Evolutionary conservation across 441 rosid species (phyloP).

Genomic region (Manihot esculenta): DNA sequence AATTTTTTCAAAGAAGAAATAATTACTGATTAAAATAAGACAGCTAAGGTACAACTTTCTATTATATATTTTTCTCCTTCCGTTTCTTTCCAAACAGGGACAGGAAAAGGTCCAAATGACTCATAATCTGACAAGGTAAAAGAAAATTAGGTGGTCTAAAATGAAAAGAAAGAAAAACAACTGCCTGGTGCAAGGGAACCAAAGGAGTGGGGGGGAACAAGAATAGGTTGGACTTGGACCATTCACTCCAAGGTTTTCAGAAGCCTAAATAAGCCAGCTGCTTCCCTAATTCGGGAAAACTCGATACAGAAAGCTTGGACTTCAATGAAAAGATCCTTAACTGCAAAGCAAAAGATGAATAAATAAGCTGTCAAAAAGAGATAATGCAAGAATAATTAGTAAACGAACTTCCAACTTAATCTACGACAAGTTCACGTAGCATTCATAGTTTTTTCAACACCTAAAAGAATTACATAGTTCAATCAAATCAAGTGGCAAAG

Average conservation of each 20-base stretch:
- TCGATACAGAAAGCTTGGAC: slow-evolving; percentile 98
- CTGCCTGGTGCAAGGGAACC: background rate
- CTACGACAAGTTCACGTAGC: background rate
- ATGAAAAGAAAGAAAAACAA: background rate
- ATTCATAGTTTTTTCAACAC: background rate
- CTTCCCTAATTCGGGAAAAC: slow-evolving; percentile 91
- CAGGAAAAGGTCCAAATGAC: background rate
- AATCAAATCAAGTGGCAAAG: background rate
- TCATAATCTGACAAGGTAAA: background rate
- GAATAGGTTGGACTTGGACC: background rate
- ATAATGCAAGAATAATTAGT: background rate
- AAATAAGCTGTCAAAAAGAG: background rate
- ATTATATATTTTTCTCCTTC: background rate
- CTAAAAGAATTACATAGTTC: background rate
- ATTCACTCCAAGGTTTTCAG: slow-evolving; percentile 73
- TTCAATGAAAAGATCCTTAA: slow-evolving; percentile 92
- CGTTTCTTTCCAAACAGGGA: background rate
- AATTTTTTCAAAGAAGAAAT: background rate
- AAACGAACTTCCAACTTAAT: background rate
- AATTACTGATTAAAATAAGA: background rate
- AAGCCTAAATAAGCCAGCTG: slow-evolving; percentile 90
- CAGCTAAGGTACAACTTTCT: background rate
- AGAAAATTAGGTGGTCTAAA: background rate
- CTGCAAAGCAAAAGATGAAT: slow-evolving; percentile 40
- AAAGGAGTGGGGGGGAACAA: background rate